Percentiles rank a stretch among this genome's conserved stretches.
These are phyloP conservation scores for Prunus davidiana DNA, from an alignment of 306 rosid species.

Conservation along the genomic window DNA sequence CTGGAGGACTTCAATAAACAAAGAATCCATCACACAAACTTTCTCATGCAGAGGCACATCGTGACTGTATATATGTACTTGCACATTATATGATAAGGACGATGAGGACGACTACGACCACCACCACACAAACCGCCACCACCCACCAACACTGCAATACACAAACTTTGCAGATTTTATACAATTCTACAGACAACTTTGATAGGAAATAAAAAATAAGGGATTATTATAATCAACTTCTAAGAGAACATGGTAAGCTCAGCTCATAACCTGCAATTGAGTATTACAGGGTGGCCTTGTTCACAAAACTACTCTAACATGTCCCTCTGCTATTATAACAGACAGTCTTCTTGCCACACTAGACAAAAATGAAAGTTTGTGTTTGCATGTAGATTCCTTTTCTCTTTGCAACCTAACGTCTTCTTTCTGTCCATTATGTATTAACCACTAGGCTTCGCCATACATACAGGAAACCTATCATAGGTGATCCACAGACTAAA, in stretches of 20 bases:
- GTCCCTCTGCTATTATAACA: background rate
- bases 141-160: constrained; percentile 76
- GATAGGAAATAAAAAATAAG: background rate
- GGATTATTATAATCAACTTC: background rate
- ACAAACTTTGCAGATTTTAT: constrained; percentile 4
- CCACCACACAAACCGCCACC: constrained; percentile 38
- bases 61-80: constrained; percentile 8
- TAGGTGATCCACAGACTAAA: background rate
- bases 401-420: background rate
- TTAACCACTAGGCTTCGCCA: background rate
- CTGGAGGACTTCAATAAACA: background rate
- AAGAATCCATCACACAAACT: background rate
- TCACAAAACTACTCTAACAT: background rate
- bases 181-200: background rate
- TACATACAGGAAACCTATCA: background rate
- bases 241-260: background rate
- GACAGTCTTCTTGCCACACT: background rate
- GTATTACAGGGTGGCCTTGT: background rate
- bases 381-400: background rate
- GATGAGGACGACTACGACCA: constrained; percentile 39
- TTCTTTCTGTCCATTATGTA: background rate
- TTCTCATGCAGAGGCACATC: constrained; percentile 5
- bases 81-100: constrained; percentile 43
- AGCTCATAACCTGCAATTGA: background rate
- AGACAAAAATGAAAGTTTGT: background rate